These are phyloP conservation scores for Spergularia bocconei DNA, from an alignment of 148 eudicot species.

Conservation along the genomic window DNA sequence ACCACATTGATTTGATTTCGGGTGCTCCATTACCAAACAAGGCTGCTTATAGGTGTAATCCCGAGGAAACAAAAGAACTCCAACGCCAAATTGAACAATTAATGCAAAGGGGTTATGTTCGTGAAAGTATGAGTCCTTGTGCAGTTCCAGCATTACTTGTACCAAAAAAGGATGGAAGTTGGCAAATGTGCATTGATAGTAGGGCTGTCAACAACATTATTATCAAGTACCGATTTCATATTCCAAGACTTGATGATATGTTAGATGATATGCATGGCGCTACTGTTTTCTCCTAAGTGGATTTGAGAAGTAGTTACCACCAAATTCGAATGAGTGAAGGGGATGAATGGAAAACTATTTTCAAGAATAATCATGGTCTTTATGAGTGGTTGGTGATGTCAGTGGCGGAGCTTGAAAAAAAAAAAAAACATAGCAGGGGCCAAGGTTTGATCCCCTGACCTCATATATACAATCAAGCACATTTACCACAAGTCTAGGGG, in stretches of 20 bases:
- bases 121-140: too few relatives aligned
- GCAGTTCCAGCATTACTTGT: too few relatives aligned
- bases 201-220: not conserved
- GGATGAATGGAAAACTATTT: too few relatives aligned
- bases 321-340: too few relatives aligned
- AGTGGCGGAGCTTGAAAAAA: too few relatives aligned
- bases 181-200: not conserved
- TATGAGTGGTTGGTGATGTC: conserved; percentile 1
- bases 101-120: not conserved
- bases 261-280: not conserved
- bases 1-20: too few relatives aligned
- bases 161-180: not conserved
- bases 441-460: too few relatives aligned
- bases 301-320: not conserved
- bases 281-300: not conserved
- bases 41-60: not conserved
- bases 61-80: not conserved
- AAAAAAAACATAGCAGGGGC: too few relatives aligned
- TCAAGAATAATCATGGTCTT: not conserved
- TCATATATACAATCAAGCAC: too few relatives aligned
- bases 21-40: too few relatives aligned
- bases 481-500: too few relatives aligned
- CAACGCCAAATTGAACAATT: not conserved
- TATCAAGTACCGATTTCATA: not conserved
- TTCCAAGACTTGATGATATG: not conserved